Evolutionary conservation across 108 stramenopile genomes (phyloP).

Genomic region (Nannochloropsis oceanica): DNA sequence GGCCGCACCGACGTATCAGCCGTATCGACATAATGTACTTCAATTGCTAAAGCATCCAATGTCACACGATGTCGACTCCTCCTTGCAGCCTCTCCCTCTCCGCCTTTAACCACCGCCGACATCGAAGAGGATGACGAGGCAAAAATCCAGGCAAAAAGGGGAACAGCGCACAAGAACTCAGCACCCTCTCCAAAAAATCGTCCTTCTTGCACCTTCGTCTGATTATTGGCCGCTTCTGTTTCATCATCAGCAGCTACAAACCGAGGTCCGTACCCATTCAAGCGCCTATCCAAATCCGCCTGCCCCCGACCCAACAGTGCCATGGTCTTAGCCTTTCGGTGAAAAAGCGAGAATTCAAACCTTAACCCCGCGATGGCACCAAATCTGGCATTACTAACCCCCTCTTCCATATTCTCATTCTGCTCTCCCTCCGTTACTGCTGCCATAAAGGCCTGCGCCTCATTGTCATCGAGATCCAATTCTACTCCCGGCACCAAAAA

Average conservation of each 20-base stretch:
- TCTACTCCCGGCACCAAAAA: background rate
- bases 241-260: background rate
- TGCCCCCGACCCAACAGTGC: background rate
- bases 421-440: background rate
- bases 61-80: background rate
- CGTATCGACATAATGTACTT: background rate
- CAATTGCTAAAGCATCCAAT: background rate
- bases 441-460: background rate
- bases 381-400: too few relatives aligned
- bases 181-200: background rate
- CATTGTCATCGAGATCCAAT: background rate
- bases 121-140: background rate
- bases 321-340: background rate
- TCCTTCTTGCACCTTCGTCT: background rate
- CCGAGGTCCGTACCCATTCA: background rate
- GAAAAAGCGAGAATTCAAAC: background rate
- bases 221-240: background rate
- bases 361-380: background rate
- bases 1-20: background rate
- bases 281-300: background rate
- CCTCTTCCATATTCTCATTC: background rate
- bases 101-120: background rate
- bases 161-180: background rate
- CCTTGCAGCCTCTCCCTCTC: background rate
- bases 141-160: background rate